Conservation (phyloP, 2,329 filamentous ascomycete species). For the Cordyceps farinosa region DNA sequence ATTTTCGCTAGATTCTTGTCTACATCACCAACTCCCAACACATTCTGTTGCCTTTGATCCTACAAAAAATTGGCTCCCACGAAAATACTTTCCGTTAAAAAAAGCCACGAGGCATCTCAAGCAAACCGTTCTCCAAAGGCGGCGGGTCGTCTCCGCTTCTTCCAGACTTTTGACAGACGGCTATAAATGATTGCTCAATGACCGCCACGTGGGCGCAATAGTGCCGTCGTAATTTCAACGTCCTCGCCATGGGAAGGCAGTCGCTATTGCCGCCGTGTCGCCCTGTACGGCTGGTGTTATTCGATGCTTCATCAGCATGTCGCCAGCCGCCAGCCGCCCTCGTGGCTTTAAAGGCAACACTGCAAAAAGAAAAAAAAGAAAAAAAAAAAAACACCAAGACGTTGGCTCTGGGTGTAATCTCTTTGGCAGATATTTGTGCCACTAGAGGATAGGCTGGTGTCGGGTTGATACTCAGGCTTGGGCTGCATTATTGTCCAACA, state of each 20-base stretch:
- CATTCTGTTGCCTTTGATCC: conserved; percentile 42
- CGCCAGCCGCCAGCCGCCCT: neutral
- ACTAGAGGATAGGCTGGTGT: neutral
- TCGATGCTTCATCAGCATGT: neutral
- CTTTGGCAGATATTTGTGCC: too few relatives aligned
- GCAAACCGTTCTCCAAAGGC: neutral
- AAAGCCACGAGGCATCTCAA: neutral
- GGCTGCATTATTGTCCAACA: neutral
- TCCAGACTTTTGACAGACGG: neutral
- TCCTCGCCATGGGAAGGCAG: neutral
- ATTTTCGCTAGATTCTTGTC: too few relatives aligned
- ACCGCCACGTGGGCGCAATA: neutral
- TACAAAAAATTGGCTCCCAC: too few relatives aligned
- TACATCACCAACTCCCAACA: too few relatives aligned
- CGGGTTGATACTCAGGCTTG: neutral
- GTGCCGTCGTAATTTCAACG: neutral
- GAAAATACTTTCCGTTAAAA: neutral
- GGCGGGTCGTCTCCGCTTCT: neutral
- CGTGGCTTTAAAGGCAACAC: neutral
- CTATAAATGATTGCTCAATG: neutral
- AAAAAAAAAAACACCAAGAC: too few relatives aligned
- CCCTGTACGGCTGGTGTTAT: neutral
- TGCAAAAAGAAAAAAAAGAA: too few relatives aligned
- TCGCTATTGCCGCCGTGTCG: neutral
- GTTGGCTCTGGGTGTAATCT: too few relatives aligned